Conservation (phyloP, 2,329 filamentous ascomycete species). For the Colletotrichum liaoningense region DNA sequence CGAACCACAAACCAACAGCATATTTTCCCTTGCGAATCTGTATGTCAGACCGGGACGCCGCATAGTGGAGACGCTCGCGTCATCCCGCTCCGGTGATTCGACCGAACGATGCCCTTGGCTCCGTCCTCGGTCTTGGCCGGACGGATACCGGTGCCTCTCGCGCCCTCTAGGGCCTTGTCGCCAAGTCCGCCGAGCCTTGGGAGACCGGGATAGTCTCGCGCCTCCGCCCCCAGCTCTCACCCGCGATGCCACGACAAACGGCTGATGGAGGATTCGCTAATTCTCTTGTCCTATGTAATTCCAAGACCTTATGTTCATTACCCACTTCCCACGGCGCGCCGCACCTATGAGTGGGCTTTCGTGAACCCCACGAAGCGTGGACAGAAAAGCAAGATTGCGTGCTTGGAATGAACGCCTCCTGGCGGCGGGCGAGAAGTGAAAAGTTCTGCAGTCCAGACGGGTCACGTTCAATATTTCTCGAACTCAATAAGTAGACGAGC, state of each 20-base stretch:
- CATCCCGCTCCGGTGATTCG: constrained; percentile 27
- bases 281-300: constrained; percentile 36
- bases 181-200: constrained; percentile 35
- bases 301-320: constrained; percentile 11
- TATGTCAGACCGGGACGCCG: constrained; percentile 4
- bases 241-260: not conserved
- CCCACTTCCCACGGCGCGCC: not conserved
- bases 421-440: constrained; percentile 10
- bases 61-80: not conserved
- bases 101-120: not conserved
- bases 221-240: not conserved
- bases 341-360: not conserved
- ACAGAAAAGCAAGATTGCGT: constrained; percentile 32
- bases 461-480: not conserved
- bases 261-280: constrained; percentile 18
- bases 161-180: not conserved
- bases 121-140: constrained; percentile 26
- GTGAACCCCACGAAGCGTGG: constrained; percentile 20
- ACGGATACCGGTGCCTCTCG: constrained; percentile 14
- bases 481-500: constrained; percentile 1
- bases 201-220: not conserved
- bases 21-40: not conserved
- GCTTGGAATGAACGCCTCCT: constrained; percentile 4
- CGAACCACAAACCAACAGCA: not conserved
- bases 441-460: constrained; percentile 9